Percentiles rank a stretch among this genome's conserved stretches.
phyloP scores from a whole-genome alignment of 2,329 filamentous ascomycete species.

The Epichloe aotearoae region DNA sequence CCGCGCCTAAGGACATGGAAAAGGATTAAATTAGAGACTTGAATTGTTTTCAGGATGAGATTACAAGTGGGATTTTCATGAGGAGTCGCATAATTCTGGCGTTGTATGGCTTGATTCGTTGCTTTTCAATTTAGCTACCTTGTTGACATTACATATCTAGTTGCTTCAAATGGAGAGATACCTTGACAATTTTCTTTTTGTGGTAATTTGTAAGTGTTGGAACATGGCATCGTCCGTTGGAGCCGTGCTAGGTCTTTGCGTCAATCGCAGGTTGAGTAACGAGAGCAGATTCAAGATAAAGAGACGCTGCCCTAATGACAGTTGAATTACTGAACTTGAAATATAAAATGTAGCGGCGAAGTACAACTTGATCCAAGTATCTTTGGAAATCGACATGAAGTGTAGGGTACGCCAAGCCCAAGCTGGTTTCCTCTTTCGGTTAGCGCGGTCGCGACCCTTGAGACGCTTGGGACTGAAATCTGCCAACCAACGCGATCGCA shows the following conservation, averaged over 20 bases:
- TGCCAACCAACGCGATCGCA: conserved; percentile 19
- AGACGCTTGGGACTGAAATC: conserved; percentile 18
- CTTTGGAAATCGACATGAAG: not conserved
- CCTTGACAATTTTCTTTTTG: no score
- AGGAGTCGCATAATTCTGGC: conserved; percentile 17
- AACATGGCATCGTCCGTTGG: no score
- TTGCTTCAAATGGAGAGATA: not conserved
- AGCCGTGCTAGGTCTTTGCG: no score
- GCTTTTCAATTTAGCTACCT: not conserved
- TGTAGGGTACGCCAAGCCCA: conserved; percentile 1
- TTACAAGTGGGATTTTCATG: not conserved
- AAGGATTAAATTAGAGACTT: conserved; percentile 43
- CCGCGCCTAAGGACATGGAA: conserved; percentile 87
- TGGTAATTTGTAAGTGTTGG: no score
- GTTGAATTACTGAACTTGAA: no score
- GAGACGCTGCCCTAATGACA: no score
- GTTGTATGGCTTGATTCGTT: conserved; percentile 11
- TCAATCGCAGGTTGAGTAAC: no score
- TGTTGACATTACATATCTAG: not conserved
- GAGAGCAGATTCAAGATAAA: no score
- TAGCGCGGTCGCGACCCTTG: conserved; percentile 19
- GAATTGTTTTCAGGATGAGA: conserved; percentile 7
- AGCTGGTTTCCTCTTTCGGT: conserved; percentile 24
- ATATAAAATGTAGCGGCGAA: not conserved
- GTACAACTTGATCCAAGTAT: not conserved